Evolutionary conservation across 2,329 filamentous ascomycete species (phyloP), one percentile per base, ranked within the genome.

Genomic region (Plectosphaerella cucumerina): DNA sequence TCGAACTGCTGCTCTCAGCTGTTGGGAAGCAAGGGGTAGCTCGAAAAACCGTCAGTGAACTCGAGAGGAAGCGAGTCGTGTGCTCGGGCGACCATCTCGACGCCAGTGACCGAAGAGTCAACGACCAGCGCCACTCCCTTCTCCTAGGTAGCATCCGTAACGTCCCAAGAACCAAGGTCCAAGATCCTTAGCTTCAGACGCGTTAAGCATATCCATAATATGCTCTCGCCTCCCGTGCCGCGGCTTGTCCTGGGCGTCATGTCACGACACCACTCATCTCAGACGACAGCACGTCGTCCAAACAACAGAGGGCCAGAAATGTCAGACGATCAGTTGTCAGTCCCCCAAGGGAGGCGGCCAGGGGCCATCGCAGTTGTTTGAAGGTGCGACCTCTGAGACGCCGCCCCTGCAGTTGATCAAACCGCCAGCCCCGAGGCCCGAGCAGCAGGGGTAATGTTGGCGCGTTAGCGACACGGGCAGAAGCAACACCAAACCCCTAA

Each of bases 341-440:
- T 34, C 22, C 20, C 31, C 26, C 26, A 31, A 11, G 26, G 26
- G 2, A 44, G 17, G n/a, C 23, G 35, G 35, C 35, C 20, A 33
- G 42, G 26, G 20, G 42, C 43, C 21, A 35, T 50, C 22, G 5
- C 49, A 47, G 43, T 15, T 15, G 15, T 34, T 33, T 21, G 43
- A 50, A 51, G 50, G 44, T 53, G 53, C 41, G 49, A n/a, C 44
- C 49, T 54, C 49, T 57, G 58, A 59, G 52, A 61, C 58, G 52
- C 33, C 21, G 47, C 35, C 44, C 53, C 58, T 55, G 31, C 55
- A 48, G 51, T 41, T 41, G 56, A 55, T 61, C 55, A 61, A 61
- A 61, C 59, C 47, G 45, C 47, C 47, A 15, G 47, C 47, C 23
- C 41, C 37, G 26, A 49, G 39, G 15, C 39, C 39, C n/a, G 17